Evolutionary conservation across 352 stramenopile genomes (phyloP).

Genomic region (Globisporangium perplexum): DNA sequence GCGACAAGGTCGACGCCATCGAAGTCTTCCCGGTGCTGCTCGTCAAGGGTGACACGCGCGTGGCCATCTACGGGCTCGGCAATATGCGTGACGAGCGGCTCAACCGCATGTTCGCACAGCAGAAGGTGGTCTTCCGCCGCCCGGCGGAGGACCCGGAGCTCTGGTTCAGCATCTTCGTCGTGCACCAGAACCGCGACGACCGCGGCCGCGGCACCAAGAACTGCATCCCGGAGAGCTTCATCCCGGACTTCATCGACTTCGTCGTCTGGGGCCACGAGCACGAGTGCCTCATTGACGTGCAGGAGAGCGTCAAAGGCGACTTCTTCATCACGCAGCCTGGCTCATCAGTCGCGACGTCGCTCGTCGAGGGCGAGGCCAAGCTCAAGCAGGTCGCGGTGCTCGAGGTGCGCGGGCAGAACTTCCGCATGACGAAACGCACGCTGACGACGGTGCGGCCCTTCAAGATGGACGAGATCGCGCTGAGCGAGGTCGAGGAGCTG

Average conservation of each 20-base stretch:
- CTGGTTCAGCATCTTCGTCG: slow-evolving; percentile 98
- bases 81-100: slow-evolving; percentile 98
- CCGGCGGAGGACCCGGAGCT: slow-evolving; percentile 62
- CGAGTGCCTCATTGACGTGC: slow-evolving; percentile 93
- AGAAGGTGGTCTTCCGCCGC: slow-evolving; percentile 93
- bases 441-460: slow-evolving; percentile 93
- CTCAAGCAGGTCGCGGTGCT: slow-evolving; percentile 87
- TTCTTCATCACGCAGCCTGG: slow-evolving; percentile 97
- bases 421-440: slow-evolving; percentile 79
- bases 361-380: slow-evolving; percentile 85
- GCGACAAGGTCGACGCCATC: slow-evolving; percentile 90
- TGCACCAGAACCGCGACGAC: slow-evolving; percentile 98
- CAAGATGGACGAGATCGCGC: slow-evolving; percentile 87
- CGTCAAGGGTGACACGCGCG: slow-evolving; percentile 92
- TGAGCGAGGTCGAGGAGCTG: slow-evolving; percentile 83
- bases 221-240: slow-evolving; percentile 96
- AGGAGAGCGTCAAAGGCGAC: slow-evolving; percentile 93
- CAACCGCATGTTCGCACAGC: slow-evolving; percentile 95
- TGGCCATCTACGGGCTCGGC: slow-evolving; percentile 98
- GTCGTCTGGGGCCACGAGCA: slow-evolving; percentile 98
- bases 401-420: slow-evolving; percentile 87
- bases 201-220: slow-evolving; percentile 92
- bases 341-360: slow-evolving; percentile 94
- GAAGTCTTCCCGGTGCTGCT: slow-evolving; percentile 95
- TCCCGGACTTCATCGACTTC: slow-evolving; percentile 98